Evolutionary conservation across 306 rosid genomes (phyloP), one percentile per base, ranked within the genome.

Genomic region (Lupinus albus): DNA sequence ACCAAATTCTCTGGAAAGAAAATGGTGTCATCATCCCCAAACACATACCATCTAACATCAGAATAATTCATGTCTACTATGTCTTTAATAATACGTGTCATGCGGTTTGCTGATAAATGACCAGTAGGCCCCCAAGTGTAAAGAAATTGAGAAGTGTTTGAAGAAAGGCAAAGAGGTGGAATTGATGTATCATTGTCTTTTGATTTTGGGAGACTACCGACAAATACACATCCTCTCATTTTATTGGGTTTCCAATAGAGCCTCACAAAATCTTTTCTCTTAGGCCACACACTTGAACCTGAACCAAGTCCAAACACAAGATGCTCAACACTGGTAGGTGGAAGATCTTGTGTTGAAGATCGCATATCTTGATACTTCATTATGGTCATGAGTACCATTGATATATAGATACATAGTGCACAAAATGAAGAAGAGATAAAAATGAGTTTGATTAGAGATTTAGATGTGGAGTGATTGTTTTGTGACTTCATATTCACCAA

Each of bases 11-110:
- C 87, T 0, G 95, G 86, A 15, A 89, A 86, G 75, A 89, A 89
- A 62, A 89, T 12, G 0, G 96, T 89, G 76, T 87, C 95, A 66
- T 92, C 98, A 15, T 92, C 96, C 0, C 96, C 98, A 45, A 89
- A 92, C 38, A 92, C 96, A 57, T 82, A 92, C 98, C 98, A 92
- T 30, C 88, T 75, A 57, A 87, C 98, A 69, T 71, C 54, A 1
- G 93, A 68, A 63, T 80, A 79, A 13, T 84, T 82, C 25, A 78
- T 72, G 0, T 80, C 89, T 52, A 86, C 83, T 0, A 79, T 86
- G 64, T 92, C 98, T 0, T 77, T 60, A 15, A 92, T 93, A 18
- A 88, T 87, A 0, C 91, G 89, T 1, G 98, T 96, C 68, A 89
- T 81, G 0, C 96, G 89, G 11, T 86, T 84, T 2, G 93, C 96